Evolutionary conservation across 2,329 filamentous ascomycete species (phyloP).

Genomic region (Escovopsis sp.): DNA sequence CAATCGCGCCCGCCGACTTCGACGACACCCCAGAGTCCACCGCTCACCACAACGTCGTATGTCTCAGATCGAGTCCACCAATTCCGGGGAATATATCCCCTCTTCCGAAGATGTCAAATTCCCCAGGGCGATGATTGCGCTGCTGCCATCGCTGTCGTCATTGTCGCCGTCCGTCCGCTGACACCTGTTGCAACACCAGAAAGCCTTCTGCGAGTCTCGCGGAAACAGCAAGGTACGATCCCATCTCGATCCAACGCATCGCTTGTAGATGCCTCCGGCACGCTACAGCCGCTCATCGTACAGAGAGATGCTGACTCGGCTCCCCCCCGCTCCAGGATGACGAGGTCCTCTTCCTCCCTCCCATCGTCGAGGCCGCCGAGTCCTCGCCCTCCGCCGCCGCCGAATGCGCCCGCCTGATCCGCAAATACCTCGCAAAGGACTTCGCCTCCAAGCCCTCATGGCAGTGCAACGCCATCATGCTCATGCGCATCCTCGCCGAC

Average conservation of each 20-base stretch:
- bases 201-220: conserved; percentile 67
- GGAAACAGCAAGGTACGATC: conserved; percentile 37
- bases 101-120: no score
- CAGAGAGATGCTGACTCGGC: background rate
- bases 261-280: no score
- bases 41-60: conserved; percentile 51
- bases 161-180: no score
- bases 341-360: conserved; percentile 82
- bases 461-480: conserved; percentile 95
- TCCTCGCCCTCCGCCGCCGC: conserved; percentile 76
- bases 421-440: conserved; percentile 66
- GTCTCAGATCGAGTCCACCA: conserved; percentile 11
- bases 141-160: no score
- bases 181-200: conserved; percentile 29
- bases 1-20: conserved; percentile 5
- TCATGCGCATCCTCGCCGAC: conserved; percentile 79
- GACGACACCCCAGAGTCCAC: conserved; percentile 53
- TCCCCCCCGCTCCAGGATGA: conserved; percentile 43
- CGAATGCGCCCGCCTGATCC: conserved; percentile 66
- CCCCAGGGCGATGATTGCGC: no score
- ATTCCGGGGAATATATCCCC: background rate
- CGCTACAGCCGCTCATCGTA: no score
- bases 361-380: conserved; percentile 89
- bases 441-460: conserved; percentile 50
- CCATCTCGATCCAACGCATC: background rate